Base-by-base conservation (phyloP, 1,284 basidiomycete genomes). In the Melampsora larici-populina region DNA sequence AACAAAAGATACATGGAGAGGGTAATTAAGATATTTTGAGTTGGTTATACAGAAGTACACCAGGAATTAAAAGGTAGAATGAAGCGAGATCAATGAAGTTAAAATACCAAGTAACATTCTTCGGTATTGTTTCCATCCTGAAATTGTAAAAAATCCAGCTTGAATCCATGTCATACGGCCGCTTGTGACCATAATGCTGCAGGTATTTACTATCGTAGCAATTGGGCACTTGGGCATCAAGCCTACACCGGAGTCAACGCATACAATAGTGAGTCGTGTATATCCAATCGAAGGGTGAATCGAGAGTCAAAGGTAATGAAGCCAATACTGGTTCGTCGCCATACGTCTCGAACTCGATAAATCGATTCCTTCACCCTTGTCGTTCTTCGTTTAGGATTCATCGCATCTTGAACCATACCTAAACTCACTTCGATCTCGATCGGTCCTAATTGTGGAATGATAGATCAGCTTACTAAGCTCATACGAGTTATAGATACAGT, bases 291-390 rank as follows among this genome's bases (percentile, higher is more conserved):
- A n/a, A 64, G 26, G 17, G 7, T 29, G 31, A 64, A 64, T 24
- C 26, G 24, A 7, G 62, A 64, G 31, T 68, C n/a, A 9, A 69
- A 70, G 31, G 40, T 70, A 6, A 77, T 65, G 17, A 64, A 36
- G 17, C 74, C 74, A n/a, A 77, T 46, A 11, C 51, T 51, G 15
- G 55, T 46, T 31, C 55, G 36, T 55, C 31, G 43, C 74, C 74
- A 77, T 24, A 60, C 17, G 60, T 77, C 74, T 69, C 74, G 65
- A 21, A 77, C 67, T 33, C 31, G 24, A 33, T 31, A 70, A 67
- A 70, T 43, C 60, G 21, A 46, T 46, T 15, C 40, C 58, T 36
- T 58, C 33, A 18, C 46, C 17, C 40, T 65, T 51, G 13, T 4
- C 11, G 31, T 31, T 24, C 8, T 36, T 55, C 33, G 36, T 17